phyloP scores from a whole-genome alignment of 805 yeast species.

The Schwanniomyces vanrijiae region DNA sequence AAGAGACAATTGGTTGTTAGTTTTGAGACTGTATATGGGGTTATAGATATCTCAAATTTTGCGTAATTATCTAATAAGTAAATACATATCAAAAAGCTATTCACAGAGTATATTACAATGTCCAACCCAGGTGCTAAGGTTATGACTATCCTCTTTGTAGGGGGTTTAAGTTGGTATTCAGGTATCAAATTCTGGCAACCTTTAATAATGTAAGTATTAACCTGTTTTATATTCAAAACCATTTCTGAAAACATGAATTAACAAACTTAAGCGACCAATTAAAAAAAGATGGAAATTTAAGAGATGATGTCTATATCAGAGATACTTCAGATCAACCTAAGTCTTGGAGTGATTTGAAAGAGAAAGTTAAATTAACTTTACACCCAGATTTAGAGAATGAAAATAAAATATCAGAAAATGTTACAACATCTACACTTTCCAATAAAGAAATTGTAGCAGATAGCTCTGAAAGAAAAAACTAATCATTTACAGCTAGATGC shows the following conservation, averaged over 20 bases:
- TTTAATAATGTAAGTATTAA: conserved; percentile 54
- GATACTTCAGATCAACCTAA: conserved; percentile 36
- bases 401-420: background rate
- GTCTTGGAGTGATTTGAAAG: conserved; percentile 39
- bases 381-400: conserved; percentile 24
- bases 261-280: conserved; percentile 50
- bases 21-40: background rate
- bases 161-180: conserved; percentile 38
- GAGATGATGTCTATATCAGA: conserved; percentile 60
- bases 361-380: conserved; percentile 27
- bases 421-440: background rate
- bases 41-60: background rate
- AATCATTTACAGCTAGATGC: background rate
- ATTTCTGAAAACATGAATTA: conserved; percentile 1
- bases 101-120: conserved; percentile 4
- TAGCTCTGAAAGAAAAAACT: background rate
- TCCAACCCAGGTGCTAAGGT: conserved; percentile 16
- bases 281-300: conserved; percentile 61
- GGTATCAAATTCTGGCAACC: conserved; percentile 76
- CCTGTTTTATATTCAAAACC: background rate
- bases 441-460: background rate
- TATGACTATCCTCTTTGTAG: conserved; percentile 16
- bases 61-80: too few species aligned
- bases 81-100: too few species aligned
- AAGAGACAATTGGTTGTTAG: too few species aligned